A percentile compares a stretch with the other conserved stretches of the same genome.
Evolutionary conservation across 805 yeast genomes (phyloP).

Genomic region (Yamadazyma insecticola): DNA sequence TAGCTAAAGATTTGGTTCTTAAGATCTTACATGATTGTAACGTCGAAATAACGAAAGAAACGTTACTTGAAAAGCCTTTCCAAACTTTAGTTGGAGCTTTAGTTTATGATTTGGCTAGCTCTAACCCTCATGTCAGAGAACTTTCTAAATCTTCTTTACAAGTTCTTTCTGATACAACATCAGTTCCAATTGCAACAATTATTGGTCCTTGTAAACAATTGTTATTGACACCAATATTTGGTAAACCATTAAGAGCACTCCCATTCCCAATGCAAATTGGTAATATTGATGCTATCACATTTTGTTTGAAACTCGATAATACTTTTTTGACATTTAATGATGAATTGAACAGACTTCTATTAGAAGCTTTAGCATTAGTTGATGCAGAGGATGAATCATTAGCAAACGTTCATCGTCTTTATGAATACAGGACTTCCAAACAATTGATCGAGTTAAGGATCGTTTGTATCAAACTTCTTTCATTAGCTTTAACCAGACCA

Average conservation of each 20-base stretch:
- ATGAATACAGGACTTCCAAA: slow-evolving; percentile 84
- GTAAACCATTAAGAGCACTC: slow-evolving; percentile 91
- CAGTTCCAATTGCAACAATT: slow-evolving; percentile 65
- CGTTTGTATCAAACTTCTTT: slow-evolving; percentile 78
- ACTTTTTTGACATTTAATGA: slow-evolving; percentile 84
- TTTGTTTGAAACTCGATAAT: slow-evolving; percentile 75
- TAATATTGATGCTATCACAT: slow-evolving; percentile 94
- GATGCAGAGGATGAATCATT: slow-evolving; percentile 97
- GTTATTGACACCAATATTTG: slow-evolving; percentile 88
- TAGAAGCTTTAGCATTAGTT: slow-evolving; percentile 89
- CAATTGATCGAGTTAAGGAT: slow-evolving; percentile 85
- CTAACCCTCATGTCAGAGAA: slow-evolving; percentile 75
- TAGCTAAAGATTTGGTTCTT: slow-evolving; percentile 65
- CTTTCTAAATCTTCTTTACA: slow-evolving; percentile 71
- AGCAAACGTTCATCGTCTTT: slow-evolving; percentile 78
- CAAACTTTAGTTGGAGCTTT: slow-evolving; percentile 82
- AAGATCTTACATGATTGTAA: slow-evolving; percentile 66
- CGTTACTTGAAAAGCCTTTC: slow-evolving; percentile 65
- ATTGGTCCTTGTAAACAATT: slow-evolving; percentile 81
- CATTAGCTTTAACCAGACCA: slow-evolving; percentile 79
- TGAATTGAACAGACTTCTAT: slow-evolving; percentile 75
- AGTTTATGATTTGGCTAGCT: slow-evolving; percentile 88
- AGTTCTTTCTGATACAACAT: slow-evolving; percentile 65
- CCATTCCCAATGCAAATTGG: slow-evolving; percentile 99
- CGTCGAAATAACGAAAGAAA: slow-evolving; percentile 51